Evolutionary conservation across 2,329 filamentous ascomycete species (phyloP), one percentile per base, ranked within the genome.

Genomic region (Claviceps maximensis): DNA sequence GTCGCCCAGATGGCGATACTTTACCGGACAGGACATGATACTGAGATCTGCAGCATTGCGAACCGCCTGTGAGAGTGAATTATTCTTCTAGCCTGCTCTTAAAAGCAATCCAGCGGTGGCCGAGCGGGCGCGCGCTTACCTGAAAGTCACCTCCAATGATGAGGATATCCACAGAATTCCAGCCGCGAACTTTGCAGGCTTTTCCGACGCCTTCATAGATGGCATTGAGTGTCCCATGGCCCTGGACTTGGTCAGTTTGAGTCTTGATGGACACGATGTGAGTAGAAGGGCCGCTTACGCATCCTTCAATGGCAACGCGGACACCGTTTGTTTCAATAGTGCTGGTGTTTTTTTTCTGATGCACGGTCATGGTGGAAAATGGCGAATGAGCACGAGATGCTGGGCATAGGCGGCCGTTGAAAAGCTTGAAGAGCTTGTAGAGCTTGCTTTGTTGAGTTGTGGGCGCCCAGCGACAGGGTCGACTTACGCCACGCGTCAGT

Each of bases 111-210:
- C n/a, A n/a, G n/a, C n/a, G n/a, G n/a, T 19, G 13, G 25, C 15
- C 8, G 25, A 29, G n/a, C 9, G 29, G 21, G 3, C 13, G 15
- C 1, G 12, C 10, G 57, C 65, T 36, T 70, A 86, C 86, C 74
- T 96, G 89, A 59, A 98, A 98, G 65, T 98, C 93, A 29, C 93
- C 93, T 53, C 91, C 89, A 61, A 98, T 95, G 62, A 98, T 94
- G 59, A 98, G 72, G 12, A 96, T 71, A 66, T 98, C 93, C 31
- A 97, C 82, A 36, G 78, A 80, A 58, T 86, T 75, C 90, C 91
- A 96, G 25, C 78, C 78, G 60, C 86, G 86, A 47, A 77, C 73
- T 58, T 80, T 73, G 67, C 84, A 87, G 10, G 88, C 77, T 57
- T 79, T 75, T 42, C 78, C 73, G 27, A 95, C 80, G 1, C 87